A percentile compares a stretch with the other conserved stretches of the same genome.
These are phyloP conservation scores for Chrysanthemum seticuspe DNA, from an alignment of 129 eudicot genomes.

Conservation along the genomic window DNA sequence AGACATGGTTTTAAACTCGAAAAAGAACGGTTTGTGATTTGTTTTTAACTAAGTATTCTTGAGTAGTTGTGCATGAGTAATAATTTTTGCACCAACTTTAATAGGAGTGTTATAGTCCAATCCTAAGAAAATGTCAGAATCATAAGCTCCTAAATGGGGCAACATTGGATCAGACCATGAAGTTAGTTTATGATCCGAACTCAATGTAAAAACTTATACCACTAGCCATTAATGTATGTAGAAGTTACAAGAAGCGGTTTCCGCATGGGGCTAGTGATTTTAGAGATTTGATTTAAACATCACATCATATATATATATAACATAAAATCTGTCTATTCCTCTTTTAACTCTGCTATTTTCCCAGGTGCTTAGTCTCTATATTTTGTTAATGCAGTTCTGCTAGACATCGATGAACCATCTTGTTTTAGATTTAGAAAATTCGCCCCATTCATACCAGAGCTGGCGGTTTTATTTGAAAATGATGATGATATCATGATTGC, in stretches of 20 bases:
- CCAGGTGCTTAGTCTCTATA: background rate
- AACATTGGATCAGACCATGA: too few relatives aligned
- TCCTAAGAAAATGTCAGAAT: too few relatives aligned
- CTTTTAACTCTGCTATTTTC: background rate
- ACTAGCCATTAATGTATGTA: too few relatives aligned
- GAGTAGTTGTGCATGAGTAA: background rate
- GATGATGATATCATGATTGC: conserved; percentile 59
- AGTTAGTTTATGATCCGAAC: too few relatives aligned
- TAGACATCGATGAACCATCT: conserved; percentile 74
- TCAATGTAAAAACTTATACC: too few relatives aligned
- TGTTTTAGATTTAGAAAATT: conserved; percentile 65
- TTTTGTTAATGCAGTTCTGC: conserved; percentile 42
- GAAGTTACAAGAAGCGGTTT: too few relatives aligned
- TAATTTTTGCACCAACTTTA: background rate
- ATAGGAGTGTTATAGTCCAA: too few relatives aligned
- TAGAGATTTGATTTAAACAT: background rate
- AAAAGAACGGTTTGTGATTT: conserved; percentile 49
- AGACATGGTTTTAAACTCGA: conserved; percentile 64
- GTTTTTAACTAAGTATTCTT: background rate
- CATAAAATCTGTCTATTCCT: background rate
- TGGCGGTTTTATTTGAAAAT: conserved; percentile 57
- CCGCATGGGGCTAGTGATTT: too few relatives aligned
- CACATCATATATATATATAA: background rate
- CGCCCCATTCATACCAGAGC: conserved; percentile 74
- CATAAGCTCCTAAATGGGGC: too few relatives aligned